phyloP scores from a whole-genome alignment of 2,329 filamentous ascomycete species.

The Eutypella sp. region DNA sequence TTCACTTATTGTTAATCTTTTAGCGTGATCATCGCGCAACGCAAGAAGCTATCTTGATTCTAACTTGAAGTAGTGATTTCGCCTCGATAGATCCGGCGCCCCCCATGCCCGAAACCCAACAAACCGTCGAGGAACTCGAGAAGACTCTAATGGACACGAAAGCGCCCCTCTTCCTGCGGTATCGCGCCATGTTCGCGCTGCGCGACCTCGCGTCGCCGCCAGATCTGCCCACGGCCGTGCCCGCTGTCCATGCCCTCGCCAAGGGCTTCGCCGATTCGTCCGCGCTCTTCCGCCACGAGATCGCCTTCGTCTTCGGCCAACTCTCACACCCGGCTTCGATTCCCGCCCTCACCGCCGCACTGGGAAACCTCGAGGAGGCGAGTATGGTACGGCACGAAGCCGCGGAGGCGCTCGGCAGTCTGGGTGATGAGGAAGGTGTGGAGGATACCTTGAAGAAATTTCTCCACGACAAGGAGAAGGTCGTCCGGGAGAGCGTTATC shows the following conservation, averaged over 20 bases:
- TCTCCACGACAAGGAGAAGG: conserved; percentile 83
- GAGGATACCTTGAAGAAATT: conserved; percentile 80
- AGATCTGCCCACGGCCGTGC: conserved; percentile 79
- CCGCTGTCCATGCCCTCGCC: conserved; percentile 81
- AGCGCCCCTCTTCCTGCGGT: conserved; percentile 81
- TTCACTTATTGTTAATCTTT: too few relatives aligned
- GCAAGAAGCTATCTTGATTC: conserved; percentile 8
- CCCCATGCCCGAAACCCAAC: conserved; percentile 67
- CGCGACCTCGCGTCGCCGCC: conserved; percentile 92
- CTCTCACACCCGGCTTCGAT: conserved; percentile 96
- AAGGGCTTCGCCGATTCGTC: conserved; percentile 81
- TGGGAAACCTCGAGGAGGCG: conserved; percentile 75
- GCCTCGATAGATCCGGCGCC: conserved; percentile 93
- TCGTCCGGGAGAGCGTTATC: conserved; percentile 90
- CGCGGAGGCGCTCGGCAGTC: conserved; percentile 88
- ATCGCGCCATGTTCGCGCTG: conserved; percentile 96
- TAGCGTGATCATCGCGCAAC: background rate
- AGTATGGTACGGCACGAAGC: conserved; percentile 98
- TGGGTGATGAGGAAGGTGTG: conserved; percentile 90
- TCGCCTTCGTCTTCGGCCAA: conserved; percentile 97
- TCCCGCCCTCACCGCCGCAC: conserved; percentile 72
- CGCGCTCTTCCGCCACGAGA: conserved; percentile 93
- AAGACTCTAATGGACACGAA: conserved; percentile 72
- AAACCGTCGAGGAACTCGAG: conserved; percentile 70
- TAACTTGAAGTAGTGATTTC: conserved; percentile 66